Percentiles rank a stretch among this genome's conserved stretches.
phyloP scores from a whole-genome alignment of 495 filamentous ascomycete genomes.

The Penicillium cinerascens region DNA sequence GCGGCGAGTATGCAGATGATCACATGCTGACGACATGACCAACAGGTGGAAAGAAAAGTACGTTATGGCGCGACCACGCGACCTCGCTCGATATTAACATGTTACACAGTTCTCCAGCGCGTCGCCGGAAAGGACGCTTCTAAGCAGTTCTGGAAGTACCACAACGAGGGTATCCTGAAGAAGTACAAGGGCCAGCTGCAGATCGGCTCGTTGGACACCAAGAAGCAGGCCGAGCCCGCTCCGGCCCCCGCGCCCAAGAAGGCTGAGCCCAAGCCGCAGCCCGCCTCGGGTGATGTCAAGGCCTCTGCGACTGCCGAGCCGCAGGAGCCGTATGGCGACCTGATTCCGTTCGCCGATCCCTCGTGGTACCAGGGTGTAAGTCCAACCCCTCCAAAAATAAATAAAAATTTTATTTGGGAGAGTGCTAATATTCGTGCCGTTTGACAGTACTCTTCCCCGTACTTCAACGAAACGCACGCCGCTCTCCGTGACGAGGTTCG shows the following conservation, averaged over 20 bases:
- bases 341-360: slow-evolving; percentile 90
- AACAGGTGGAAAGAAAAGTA: slow-evolving; percentile 91
- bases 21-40: slow-evolving; percentile 8
- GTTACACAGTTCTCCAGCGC: slow-evolving; percentile 66
- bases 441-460: slow-evolving; percentile 83
- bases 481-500: slow-evolving; percentile 86
- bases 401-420: too few relatives aligned
- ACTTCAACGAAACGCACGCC: slow-evolving; percentile 90
- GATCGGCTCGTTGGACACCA: slow-evolving; percentile 86
- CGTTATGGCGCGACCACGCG: slow-evolving; percentile 19
- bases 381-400: slow-evolving; percentile 13
- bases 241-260: slow-evolving; percentile 50
- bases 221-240: slow-evolving; percentile 59
- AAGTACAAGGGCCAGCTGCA: slow-evolving; percentile 88
- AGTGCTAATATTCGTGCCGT: slow-evolving; percentile 11
- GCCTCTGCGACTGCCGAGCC: slow-evolving; percentile 53
- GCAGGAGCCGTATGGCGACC: slow-evolving; percentile 76
- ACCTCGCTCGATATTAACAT: slow-evolving; percentile 18
- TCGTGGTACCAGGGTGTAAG: slow-evolving; percentile 94
- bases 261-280: slow-evolving; percentile 49
- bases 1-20: neutral
- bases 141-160: slow-evolving; percentile 99
- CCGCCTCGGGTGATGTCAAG: slow-evolving; percentile 32
- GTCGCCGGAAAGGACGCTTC: slow-evolving; percentile 96
- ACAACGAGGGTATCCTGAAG: slow-evolving; percentile 91